These are phyloP conservation scores for Boletus tylopilopsis DNA, from an alignment of 768 basidiomycete species.

Conservation along the genomic window DNA sequence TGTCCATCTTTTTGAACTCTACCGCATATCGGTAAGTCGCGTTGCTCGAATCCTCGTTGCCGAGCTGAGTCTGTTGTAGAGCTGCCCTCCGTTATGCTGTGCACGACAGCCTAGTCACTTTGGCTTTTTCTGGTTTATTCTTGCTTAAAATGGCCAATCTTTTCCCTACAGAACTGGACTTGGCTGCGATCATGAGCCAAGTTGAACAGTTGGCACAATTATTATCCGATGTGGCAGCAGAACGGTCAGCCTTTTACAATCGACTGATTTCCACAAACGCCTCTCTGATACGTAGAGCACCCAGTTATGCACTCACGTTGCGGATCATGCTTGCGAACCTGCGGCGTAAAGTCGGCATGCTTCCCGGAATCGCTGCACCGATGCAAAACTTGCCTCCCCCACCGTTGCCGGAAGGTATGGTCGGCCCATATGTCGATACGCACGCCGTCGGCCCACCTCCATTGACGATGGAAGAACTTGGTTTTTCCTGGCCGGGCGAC, in stretches of 20 bases:
- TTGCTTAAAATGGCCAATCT: slow-evolving; percentile 92
- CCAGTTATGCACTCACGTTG: slow-evolving; percentile 82
- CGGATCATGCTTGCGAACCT: slow-evolving; percentile 93
- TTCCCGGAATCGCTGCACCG: slow-evolving; percentile 45
- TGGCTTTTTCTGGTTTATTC: slow-evolving; percentile 89
- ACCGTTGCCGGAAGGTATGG: slow-evolving; percentile 53
- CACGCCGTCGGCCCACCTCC: slow-evolving; percentile 51
- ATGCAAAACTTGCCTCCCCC: slow-evolving; percentile 51
- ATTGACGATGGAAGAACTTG: slow-evolving; percentile 84
- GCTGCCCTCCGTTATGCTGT: slow-evolving; percentile 91
- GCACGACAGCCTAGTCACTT: slow-evolving; percentile 88
- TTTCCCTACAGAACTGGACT: slow-evolving; percentile 81
- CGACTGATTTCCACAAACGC: neutral
- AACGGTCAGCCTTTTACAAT: slow-evolving; percentile 49
- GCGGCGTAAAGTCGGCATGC: slow-evolving; percentile 79
- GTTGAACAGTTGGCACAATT: slow-evolving; percentile 90
- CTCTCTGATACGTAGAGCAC: slow-evolving; percentile 10
- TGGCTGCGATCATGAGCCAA: slow-evolving; percentile 71
- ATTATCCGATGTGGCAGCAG: slow-evolving; percentile 89
- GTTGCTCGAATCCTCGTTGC: neutral
- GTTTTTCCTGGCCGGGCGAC: slow-evolving; percentile 67
- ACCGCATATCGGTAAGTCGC: slow-evolving; percentile 69
- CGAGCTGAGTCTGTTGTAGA: slow-evolving; percentile 35
- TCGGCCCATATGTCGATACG: slow-evolving; percentile 52
- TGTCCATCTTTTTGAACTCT: slow-evolving; percentile 80